phyloP scores from a whole-genome alignment of 1,139 yeast genomes.

The Nakaseomyces kungkrabaensis region DNA sequence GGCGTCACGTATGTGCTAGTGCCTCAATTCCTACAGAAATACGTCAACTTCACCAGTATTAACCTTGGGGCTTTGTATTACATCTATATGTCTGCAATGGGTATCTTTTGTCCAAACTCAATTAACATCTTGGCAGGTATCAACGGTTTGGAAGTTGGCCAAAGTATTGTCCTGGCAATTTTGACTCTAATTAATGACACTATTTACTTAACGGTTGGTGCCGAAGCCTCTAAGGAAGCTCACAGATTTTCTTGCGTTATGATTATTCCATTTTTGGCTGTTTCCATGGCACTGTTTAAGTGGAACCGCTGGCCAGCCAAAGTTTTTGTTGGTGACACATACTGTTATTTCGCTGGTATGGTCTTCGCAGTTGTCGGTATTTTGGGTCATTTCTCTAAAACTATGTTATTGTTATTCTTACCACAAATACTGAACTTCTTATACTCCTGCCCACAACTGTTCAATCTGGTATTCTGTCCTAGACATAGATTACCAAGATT shows the following conservation, averaged over 20 bases:
- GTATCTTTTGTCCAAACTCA: constrained; percentile 94
- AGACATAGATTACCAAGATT: constrained; percentile 85
- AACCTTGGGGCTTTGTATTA: constrained; percentile 78
- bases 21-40: constrained; percentile 53
- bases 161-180: constrained; percentile 66
- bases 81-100: constrained; percentile 78
- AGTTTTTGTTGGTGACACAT: constrained; percentile 96
- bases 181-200: constrained; percentile 67
- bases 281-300: constrained; percentile 62
- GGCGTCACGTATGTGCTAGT: constrained; percentile 86
- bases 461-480: constrained; percentile 84
- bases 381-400: constrained; percentile 90
- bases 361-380: constrained; percentile 96
- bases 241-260: constrained; percentile 76
- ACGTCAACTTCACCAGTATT: constrained; percentile 37
- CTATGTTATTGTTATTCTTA: constrained; percentile 69
- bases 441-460: constrained; percentile 83
- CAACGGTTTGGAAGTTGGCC: constrained; percentile 95
- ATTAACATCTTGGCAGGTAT: constrained; percentile 93
- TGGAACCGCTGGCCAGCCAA: constrained; percentile 85
- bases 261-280: constrained; percentile 79
- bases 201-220: constrained; percentile 48
- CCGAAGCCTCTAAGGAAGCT: constrained; percentile 65
- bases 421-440: constrained; percentile 88
- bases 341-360: constrained; percentile 97